A percentile compares a stretch with the other conserved stretches of the same genome.
phyloP scores from a whole-genome alignment of 169 alveolate species.

The Blepharisma undulans region DNA sequence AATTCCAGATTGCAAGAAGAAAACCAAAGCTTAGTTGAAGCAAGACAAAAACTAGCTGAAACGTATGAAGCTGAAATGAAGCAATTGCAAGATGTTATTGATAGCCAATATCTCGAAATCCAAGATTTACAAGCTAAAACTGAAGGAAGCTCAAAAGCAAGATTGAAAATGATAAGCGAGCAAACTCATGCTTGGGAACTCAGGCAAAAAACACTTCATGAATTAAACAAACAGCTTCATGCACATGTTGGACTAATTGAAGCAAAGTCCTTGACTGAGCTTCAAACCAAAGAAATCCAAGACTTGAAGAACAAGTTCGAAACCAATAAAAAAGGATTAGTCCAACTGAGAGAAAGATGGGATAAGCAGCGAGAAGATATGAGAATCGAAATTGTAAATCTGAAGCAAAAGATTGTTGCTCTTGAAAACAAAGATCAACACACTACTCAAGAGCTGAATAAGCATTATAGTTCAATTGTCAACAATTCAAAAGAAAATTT shows the following conservation, averaged over 20 bases:
- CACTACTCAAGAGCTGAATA: not conserved
- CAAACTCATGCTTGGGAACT: not conserved
- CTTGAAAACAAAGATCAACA: not conserved
- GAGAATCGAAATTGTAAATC: not conserved
- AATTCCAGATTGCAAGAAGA: not conserved
- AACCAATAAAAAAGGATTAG: not conserved
- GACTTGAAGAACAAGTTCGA: not conserved
- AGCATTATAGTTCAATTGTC: not conserved
- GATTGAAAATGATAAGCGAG: not conserved
- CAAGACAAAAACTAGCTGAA: not conserved
- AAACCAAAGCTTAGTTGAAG: slow-evolving; percentile 17
- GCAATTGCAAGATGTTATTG: not conserved
- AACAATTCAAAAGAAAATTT: not conserved
- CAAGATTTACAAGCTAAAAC: slow-evolving; percentile 1
- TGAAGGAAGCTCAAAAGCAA: not conserved
- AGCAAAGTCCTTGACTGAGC: not conserved
- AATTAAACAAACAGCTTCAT: not conserved
- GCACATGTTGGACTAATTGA: not conserved
- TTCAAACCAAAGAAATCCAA: not conserved
- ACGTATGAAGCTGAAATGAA: slow-evolving; percentile 1
- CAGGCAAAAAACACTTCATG: not conserved
- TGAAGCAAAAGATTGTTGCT: not conserved
- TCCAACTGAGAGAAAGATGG: not conserved
- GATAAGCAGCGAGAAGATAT: not conserved
- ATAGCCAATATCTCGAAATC: not conserved